Evolutionary conservation across 2,329 filamentous ascomycete genomes (phyloP).

Genomic region (Hypoxylon sp.): DNA sequence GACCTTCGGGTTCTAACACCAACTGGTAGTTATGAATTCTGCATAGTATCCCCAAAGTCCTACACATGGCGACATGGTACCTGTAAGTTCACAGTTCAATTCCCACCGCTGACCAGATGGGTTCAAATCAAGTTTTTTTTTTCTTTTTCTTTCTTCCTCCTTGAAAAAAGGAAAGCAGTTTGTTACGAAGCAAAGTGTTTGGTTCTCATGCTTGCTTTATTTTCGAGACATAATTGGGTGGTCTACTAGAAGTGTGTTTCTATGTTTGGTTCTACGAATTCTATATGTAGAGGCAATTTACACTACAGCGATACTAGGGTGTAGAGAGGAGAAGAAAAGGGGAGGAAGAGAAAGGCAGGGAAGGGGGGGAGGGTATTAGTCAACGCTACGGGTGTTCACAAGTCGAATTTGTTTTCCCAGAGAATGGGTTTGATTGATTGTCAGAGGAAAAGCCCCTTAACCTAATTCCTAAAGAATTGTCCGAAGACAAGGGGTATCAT

Average conservation of each 20-base stretch:
- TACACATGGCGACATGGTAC: constrained; percentile 25
- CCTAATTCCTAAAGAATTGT: not conserved
- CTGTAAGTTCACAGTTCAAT: constrained; percentile 26
- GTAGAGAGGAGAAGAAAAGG: too few species aligned
- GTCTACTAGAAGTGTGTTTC: too few species aligned
- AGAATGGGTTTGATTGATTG: not conserved
- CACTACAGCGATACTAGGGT: not conserved
- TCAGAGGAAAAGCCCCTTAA: not conserved
- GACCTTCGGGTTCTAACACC: not conserved
- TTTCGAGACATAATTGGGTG: not conserved
- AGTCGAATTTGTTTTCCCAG: not conserved
- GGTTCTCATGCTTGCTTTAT: not conserved
- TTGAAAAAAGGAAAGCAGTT: not conserved
- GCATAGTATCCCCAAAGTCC: constrained; percentile 14
- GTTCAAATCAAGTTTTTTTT: constrained; percentile 11
- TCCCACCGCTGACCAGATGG: constrained; percentile 25
- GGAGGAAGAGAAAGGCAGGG: too few species aligned
- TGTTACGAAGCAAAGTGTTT: not conserved
- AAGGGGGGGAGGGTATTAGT: too few species aligned
- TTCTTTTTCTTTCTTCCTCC: not conserved
- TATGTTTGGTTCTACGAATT: too few species aligned
- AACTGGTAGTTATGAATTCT: not conserved
- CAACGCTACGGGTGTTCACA: not conserved
- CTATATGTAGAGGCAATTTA: not conserved
- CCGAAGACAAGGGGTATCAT: not conserved